Base-by-base conservation (phyloP, 371 early-diverging fungal species). In the Mucor piriformis region DNA sequence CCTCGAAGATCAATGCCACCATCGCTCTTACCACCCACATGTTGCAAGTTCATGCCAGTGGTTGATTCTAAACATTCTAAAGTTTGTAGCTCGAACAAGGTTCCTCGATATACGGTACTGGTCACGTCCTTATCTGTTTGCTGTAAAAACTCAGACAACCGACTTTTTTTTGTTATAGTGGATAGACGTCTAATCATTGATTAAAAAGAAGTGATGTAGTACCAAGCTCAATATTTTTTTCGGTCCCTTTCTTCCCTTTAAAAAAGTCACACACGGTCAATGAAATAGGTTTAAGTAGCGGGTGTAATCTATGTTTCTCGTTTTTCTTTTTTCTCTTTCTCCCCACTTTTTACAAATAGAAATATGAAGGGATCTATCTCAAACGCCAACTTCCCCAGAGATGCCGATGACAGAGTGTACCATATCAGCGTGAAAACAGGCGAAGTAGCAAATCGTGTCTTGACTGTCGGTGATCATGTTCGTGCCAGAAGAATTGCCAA, bases 381-480 rank as follows among this genome's bases (percentile, higher is more conserved):
- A 21, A 87, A 88, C 55, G 93, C 95, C 52, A 94, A 94, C 83
- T 92, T 92, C 69, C 95, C 95, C 12, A 74, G 83, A 63, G 92
- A 92, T 60, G 72, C 61, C 25, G 86, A 89, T 37, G 94, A 94
- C 50, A 77, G 89, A 32, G 93, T 94, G 11, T 95, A 95, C 74
- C 97, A 97, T 63, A 85, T 97, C 18, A 88, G 87, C 56, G 81
- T 89, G 12, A 91, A 88, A 63, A 59, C 58, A 16, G 95, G 95
- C 12, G 89, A 96, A 68, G 91, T 94, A 13, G 92, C 95, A 25
- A 92, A 93, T 77, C 84, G 95, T 54, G 86, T 97, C 53, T 54
- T 96, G 38, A 95, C 96, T 2, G 98, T 97, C 24, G 98, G 98
- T 27, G 98, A 97, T 69, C 88, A 85, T 18, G 81, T 80, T 32